Conservation (phyloP, 331 rosid species). For the Stylosanthes scabra region DNA sequence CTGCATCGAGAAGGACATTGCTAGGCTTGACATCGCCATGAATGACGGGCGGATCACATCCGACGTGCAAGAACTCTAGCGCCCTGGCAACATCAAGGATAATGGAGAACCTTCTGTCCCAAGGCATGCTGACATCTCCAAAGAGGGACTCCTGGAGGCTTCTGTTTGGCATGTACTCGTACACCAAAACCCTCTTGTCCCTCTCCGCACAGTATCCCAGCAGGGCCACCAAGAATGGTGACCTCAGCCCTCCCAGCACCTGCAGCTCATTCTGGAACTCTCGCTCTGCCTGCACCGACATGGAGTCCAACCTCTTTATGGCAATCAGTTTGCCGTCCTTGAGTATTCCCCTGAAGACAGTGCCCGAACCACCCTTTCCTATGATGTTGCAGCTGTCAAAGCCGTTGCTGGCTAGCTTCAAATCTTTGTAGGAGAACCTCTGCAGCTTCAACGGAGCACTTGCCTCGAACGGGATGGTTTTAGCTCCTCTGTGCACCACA, state of each 20-base stretch:
- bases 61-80: slow-evolving; percentile 83
- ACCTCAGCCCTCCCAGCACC: slow-evolving; percentile 91
- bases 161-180: slow-evolving; percentile 85
- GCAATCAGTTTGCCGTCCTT: slow-evolving; percentile 79
- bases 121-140: slow-evolving; percentile 66
- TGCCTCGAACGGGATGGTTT: slow-evolving; percentile 84
- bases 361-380: slow-evolving; percentile 97
- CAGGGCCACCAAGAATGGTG: slow-evolving; percentile 84
- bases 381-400: slow-evolving; percentile 72
- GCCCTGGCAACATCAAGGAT: slow-evolving; percentile 84
- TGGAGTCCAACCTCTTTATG: slow-evolving; percentile 70
- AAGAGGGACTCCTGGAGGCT: slow-evolving; percentile 93
- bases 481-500: slow-evolving; percentile 65
- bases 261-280: slow-evolving; percentile 96
- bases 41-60: slow-evolving; percentile 94
- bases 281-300: slow-evolving; percentile 74
- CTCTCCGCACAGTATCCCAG: slow-evolving; percentile 88
- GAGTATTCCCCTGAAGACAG: slow-evolving; percentile 82
- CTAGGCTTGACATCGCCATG: slow-evolving; percentile 96
- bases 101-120: slow-evolving; percentile 82
- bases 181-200: slow-evolving; percentile 73
- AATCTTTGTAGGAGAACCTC: slow-evolving; percentile 81
- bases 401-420: slow-evolving; percentile 73
- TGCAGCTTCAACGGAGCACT: slow-evolving; percentile 86
- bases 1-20: slow-evolving; percentile 81